Evolutionary conservation across 2,329 filamentous ascomycete species (phyloP).

Genomic region (Colletotrichum noveboracense): DNA sequence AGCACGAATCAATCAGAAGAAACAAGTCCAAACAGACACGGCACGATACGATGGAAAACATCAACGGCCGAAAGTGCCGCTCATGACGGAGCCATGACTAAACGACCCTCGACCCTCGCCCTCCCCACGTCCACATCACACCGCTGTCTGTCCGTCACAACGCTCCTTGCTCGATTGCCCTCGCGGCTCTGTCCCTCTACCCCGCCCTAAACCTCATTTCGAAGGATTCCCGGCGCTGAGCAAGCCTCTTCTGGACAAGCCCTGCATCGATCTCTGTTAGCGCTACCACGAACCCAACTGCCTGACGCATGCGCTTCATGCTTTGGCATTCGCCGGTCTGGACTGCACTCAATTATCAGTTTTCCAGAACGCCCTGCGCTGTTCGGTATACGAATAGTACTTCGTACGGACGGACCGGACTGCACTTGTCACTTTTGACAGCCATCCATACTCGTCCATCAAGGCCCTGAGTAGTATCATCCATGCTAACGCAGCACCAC

Average conservation of each 20-base stretch:
- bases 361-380: background rate
- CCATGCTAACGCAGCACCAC: background rate
- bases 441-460: background rate
- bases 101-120: background rate
- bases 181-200: slow-evolving; percentile 13
- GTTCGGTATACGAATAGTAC: background rate
- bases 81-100: slow-evolving; percentile 6
- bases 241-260: background rate
- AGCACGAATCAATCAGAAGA: background rate
- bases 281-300: background rate
- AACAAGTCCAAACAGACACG: background rate
- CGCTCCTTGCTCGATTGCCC: background rate
- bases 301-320: background rate
- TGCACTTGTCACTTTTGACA: background rate
- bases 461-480: background rate
- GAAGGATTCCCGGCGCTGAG: background rate
- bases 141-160: slow-evolving; percentile 6
- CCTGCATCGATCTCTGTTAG: background rate
- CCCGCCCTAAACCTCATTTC: slow-evolving; percentile 13
- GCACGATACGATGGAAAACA: background rate
- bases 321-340: background rate
- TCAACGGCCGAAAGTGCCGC: background rate
- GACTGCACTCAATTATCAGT: background rate
- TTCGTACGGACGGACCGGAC: background rate
- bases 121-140: background rate